A percentile compares a stretch with the other conserved stretches of the same genome.
Evolutionary conservation across 441 rosid species (phyloP).

Genomic region (Theobroma grandiflorum): DNA sequence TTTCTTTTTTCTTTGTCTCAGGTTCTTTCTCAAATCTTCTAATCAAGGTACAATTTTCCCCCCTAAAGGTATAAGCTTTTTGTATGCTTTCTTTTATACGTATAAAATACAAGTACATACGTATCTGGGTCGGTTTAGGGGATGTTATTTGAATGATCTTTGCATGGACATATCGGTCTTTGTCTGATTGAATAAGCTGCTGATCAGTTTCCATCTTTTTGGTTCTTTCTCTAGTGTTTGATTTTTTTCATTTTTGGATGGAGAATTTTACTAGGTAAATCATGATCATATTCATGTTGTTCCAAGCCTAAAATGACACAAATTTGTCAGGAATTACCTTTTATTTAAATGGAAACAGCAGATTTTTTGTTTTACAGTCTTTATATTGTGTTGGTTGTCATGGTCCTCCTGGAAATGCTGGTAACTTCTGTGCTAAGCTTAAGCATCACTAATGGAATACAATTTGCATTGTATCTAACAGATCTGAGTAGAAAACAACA

Average conservation of each 20-base stretch:
- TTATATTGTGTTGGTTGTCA: constrained; percentile 7
- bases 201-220: neutral
- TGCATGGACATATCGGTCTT: neutral
- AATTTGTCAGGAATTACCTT: neutral
- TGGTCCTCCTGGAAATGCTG: neutral
- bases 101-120: neutral
- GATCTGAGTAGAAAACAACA: neutral
- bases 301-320: neutral
- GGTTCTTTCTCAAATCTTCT: constrained; percentile 7
- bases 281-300: neutral
- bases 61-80: constrained; percentile 18
- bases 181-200: constrained; percentile 16
- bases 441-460: neutral
- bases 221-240: neutral
- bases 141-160: constrained; percentile 18
- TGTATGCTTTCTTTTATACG: neutral
- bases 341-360: neutral
- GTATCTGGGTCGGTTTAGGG: constrained; percentile 16
- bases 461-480: neutral
- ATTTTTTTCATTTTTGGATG: neutral
- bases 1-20: constrained; percentile 1
- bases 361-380: neutral
- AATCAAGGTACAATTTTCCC: constrained; percentile 9
- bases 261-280: neutral
- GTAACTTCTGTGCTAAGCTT: constrained; percentile 11